These are phyloP conservation scores for Quercus rubra DNA, from an alignment of 306 rosid genomes.

Conservation along the genomic window DNA sequence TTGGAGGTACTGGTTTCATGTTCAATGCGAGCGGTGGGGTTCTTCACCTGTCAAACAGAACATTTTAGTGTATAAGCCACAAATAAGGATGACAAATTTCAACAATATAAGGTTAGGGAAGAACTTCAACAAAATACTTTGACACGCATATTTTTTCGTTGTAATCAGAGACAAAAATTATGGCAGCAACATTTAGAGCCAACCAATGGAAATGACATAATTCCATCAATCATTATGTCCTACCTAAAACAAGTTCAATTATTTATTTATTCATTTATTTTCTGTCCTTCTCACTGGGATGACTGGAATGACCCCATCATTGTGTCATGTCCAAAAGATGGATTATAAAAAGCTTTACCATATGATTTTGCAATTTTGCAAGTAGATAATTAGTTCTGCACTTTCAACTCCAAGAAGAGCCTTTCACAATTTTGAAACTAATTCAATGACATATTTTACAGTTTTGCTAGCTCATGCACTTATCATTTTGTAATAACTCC, in stretches of 20 bases:
- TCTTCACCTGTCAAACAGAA: conserved; percentile 58
- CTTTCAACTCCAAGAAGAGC: background rate
- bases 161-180: too few species aligned
- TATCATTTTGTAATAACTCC: background rate
- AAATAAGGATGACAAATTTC: too few species aligned
- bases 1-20: conserved; percentile 94
- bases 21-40: conserved; percentile 82
- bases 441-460: background rate
- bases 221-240: background rate
- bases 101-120: too few species aligned
- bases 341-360: background rate
- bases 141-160: too few species aligned
- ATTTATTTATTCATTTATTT: background rate
- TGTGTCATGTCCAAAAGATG: background rate
- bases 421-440: background rate
- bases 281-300: background rate
- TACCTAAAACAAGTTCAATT: background rate
- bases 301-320: background rate
- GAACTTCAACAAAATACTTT: too few species aligned
- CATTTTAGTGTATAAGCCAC: background rate
- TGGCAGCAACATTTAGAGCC: too few species aligned
- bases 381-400: background rate
- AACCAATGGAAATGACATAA: too few species aligned
- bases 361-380: background rate
- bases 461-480: background rate